Evolutionary conservation across 768 basidiomycete species (phyloP), one percentile per base, ranked within the genome.

Genomic region (Lactifluus echinatus): DNA sequence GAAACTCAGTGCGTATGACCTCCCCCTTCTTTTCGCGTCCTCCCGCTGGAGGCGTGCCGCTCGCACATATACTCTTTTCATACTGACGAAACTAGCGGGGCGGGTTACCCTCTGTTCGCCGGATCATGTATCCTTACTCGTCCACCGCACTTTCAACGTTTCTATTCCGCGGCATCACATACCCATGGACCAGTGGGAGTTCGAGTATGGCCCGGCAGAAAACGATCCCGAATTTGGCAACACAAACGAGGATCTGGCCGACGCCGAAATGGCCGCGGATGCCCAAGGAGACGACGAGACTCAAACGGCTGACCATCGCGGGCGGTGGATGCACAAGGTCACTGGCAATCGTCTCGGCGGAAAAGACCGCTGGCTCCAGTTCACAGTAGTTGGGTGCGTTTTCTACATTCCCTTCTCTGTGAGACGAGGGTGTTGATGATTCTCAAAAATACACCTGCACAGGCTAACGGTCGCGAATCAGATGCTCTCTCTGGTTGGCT

Each of bases 131-230:
- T 90, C 93, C 1, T 76, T 97, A 15, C 87, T 97, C 33, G 77
- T 93, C 3, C 89, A 93, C 64, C 82, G 84, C 24, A 96, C 90
- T 6, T 97, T 96, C 76, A 97, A 97, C 69, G 87, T 89, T 17
- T 94, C 94, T 19, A 93, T 97, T 70, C 93, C 94, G 2, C 82
- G 88, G 55, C 82, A 89, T 66, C 93, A 96, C 68, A 93, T 97
- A 62, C 89, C 90, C 2, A 75, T 73, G 26, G 84, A 87, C 31
- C 70, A 79, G 57, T 94, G 89, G 85, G 78, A 82, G 55, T 97
- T 95, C 66, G 89, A 94, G 70, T 87, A 91, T 62, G 90, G 85
- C 4, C 77, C 87, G 0, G 82, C 84, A 11, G 87, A 88, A 67
- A 88, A 87, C 63, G 87, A 91, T 61, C 84, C 87, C 10, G 85